phyloP scores from a whole-genome alignment of 148 eudicot species.

The Cornus florida region DNA sequence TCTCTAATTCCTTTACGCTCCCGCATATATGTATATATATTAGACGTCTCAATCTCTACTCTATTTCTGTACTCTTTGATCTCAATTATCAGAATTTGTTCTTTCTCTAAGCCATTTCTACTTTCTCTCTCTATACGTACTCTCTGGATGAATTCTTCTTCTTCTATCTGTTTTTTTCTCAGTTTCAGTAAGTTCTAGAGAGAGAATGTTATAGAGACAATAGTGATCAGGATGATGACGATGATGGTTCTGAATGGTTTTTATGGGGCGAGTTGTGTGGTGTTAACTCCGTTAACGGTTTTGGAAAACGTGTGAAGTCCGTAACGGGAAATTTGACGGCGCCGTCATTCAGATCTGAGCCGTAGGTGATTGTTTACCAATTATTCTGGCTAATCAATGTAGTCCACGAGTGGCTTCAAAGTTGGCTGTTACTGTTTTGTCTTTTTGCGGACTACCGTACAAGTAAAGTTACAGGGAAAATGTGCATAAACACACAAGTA shows the following conservation, averaged over 20 bases:
- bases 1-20: conserved; percentile 29
- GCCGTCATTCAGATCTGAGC: conserved; percentile 37
- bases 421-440: too few species aligned
- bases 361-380: neutral
- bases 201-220: neutral
- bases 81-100: neutral
- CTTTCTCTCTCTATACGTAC: too few species aligned
- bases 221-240: conserved; percentile 9
- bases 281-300: conserved; percentile 30
- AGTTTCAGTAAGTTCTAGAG: neutral
- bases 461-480: too few species aligned
- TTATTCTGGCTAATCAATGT: too few species aligned
- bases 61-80: neutral
- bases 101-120: neutral
- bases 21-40: conserved; percentile 5
- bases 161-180: too few species aligned
- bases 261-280: conserved; percentile 25
- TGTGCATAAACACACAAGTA: too few species aligned
- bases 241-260: conserved; percentile 31
- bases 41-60: conserved; percentile 4
- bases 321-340: conserved; percentile 42
- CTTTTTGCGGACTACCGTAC: too few species aligned
- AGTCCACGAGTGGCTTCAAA: too few species aligned
- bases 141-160: neutral
- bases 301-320: neutral